These are phyloP conservation scores for Haematococcus lacustris DNA, from an alignment of 139 green algal genomes.

Conservation along the genomic window DNA sequence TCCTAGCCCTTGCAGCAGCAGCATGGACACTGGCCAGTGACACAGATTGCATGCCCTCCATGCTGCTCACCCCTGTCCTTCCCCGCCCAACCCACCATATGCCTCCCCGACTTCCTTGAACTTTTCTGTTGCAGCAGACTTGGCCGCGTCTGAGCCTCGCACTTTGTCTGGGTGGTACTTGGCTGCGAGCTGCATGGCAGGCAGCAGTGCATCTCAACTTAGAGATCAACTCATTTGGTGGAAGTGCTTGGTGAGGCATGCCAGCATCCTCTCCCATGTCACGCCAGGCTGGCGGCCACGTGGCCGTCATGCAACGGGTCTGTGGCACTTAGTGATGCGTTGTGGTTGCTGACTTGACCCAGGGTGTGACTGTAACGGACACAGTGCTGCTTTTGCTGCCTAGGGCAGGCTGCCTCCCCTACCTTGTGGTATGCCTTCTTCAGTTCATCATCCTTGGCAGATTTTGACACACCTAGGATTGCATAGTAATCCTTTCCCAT, in stretches of 20 bases:
- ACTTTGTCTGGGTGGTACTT: constrained; percentile 56
- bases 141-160: constrained; percentile 1
- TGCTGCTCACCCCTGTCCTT: no score
- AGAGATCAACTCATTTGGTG: background rate
- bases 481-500: constrained; percentile 77
- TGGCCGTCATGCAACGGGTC: constrained; percentile 37
- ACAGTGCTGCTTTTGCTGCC: background rate
- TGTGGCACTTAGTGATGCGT: background rate
- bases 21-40: no score
- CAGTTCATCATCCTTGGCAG: constrained; percentile 51
- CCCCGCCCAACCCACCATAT: constrained; percentile 30
- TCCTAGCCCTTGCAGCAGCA: no score
- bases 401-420: background rate
- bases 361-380: background rate
- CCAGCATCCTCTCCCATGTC: no score
- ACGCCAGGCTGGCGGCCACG: constrained; percentile 16
- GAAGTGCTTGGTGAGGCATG: background rate
- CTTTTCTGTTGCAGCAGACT: constrained; percentile 15
- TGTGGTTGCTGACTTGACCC: background rate
- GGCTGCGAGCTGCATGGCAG: constrained; percentile 32
- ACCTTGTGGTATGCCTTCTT: constrained; percentile 57
- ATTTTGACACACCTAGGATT: constrained; percentile 58
- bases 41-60: no score
- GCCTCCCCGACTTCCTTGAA: constrained; percentile 37
- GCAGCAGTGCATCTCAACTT: background rate